Base-by-base conservation (phyloP, 1,284 basidiomycete species). In the Gymnopus androsaceus region DNA sequence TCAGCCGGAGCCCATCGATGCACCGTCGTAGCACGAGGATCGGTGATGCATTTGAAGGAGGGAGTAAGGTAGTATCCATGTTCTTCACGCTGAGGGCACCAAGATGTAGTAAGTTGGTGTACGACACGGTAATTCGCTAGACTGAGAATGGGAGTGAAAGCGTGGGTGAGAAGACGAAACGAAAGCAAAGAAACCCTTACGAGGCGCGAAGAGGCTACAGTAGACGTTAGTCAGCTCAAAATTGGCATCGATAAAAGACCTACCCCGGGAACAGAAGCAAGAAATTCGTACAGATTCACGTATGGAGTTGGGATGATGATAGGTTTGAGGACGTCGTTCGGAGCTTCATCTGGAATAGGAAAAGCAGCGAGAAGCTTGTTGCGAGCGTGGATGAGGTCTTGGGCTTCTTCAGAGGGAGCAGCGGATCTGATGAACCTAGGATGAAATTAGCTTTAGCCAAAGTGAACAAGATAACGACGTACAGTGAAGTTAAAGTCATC, bases 81-180 rank as follows among this genome's bases (percentile, higher is more conserved):
- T 61, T 90, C 88, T 71, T 91, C 88, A 41, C 83, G 82, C 36
- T 88, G 87, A 2, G 86, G 81, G 63, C 87, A 89, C 88, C 88
- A 91, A 30, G 77, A 75, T 2, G 88, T 89, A 14, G 85, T 89
- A 6, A 74, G 66, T 55, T 85, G 80, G 54, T 87, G 81, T 42
- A 91, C 75, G 40, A 86, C 76, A 45, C 83, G 81, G 64, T 88
- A 86, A 59, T 84, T 83, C 3, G 77, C 88, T 90, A 58, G 19
- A 42, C 17, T 12, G 41, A 27, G 9, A n/a, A 17, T 27, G 1
- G 25, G 6, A 21, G 17, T 41, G 40, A 42, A 9, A n/a, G n/a
- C n/a, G n/a, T n/a, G n/a, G n/a, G n/a, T n/a, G n/a, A n/a, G n/a
- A n/a, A n/a, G n/a, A n/a, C n/a, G n/a, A 7, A 21, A 15, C 28